Evolutionary conservation across 441 rosid species (phyloP), one percentile per base, ranked within the genome.

Genomic region (Macaranga tanarius): DNA sequence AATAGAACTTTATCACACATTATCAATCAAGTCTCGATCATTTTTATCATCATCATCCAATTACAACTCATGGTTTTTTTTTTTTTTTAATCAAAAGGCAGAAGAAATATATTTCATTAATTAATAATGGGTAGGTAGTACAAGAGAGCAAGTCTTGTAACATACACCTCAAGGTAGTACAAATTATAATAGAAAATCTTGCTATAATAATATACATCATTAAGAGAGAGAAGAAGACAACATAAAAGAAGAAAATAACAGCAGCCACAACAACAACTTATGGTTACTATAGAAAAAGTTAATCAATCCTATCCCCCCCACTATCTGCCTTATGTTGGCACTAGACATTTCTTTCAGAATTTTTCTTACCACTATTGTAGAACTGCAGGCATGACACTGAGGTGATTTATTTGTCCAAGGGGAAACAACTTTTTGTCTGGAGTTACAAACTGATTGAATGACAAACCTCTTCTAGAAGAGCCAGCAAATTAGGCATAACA

Each of bases 401-500:
- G 31, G 42, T 38, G 25, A 63, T 72, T 72, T 79, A 67, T 81
- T 83, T 76, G 38, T 38, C 70, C 10, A 69, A 69, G 62, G 81
- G 72, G 57, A 67, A 70, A 79, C 74, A 70, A 78, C 79, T 62
- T 72, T 62, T 67, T 65, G 76, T 66, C 75, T 72, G 23, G 72
- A 69, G 72, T 60, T 52, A 71, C 51, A 67, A 73, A 72, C 47
- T 58, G n/a, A n/a, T n/a, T n/a, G 65, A 73, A 76, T 7, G 19
- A 15, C 23, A 64, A 61, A 65, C 69, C 28, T 11, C 51, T 48
- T 60, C 71, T 69, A 76, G 26, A 42, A 23, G 40, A 45, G 66
- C 72, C 67, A 58, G 59, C 45, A 72, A 52, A 40, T 67, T 59
- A 56, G 25, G 57, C 63, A 16, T 20, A 67, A 65, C 70, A 26